phyloP scores from a whole-genome alignment of 78 protist species.

The Dictyostelium capitatum region DNA sequence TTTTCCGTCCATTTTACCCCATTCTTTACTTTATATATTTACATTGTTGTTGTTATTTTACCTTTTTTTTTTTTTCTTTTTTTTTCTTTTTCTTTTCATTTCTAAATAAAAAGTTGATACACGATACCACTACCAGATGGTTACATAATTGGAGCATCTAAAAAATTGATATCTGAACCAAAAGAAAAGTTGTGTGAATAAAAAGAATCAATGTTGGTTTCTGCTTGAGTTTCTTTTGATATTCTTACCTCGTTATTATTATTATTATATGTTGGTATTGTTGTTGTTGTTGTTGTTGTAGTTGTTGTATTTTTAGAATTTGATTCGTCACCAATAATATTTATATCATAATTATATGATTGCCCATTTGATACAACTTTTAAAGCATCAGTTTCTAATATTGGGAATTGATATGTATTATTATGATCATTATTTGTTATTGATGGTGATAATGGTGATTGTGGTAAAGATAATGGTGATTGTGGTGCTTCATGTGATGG shows the following conservation, averaged over 20 bases:
- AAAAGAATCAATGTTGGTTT: background rate
- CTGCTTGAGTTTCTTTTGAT: no score
- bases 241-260: no score
- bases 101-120: background rate
- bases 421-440: no score
- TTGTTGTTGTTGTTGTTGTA: conserved; percentile 13
- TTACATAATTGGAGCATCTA: background rate
- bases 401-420: background rate
- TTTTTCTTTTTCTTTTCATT: background rate
- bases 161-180: conserved; percentile 18
- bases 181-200: conserved; percentile 15
- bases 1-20: background rate
- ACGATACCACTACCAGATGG: no score
- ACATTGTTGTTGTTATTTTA: background rate
- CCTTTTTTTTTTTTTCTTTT: background rate
- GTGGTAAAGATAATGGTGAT: background rate
- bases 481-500: background rate
- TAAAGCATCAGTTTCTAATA: background rate
- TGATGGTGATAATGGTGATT: background rate
- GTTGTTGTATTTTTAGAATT: background rate
- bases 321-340: background rate
- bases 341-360: background rate
- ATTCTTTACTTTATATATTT: no score
- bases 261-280: background rate
- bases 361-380: background rate